Conservation (phyloP, 2,329 filamentous ascomycete species). For the Neopestalotiopsis clavispora region DNA sequence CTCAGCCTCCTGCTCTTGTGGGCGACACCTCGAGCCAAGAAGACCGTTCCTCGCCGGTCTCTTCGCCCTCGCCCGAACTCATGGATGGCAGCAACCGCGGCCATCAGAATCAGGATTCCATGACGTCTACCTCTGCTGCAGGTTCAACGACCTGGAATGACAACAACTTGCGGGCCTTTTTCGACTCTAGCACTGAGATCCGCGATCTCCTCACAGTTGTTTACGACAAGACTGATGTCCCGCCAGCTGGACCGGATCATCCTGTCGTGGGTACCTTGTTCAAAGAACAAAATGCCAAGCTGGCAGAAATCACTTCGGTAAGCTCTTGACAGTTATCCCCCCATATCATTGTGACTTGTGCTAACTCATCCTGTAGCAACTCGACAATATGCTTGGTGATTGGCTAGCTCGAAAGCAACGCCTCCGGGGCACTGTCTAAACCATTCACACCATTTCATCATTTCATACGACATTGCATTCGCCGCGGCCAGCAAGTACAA, state of each 20-base stretch:
- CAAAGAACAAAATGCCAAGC: slow-evolving; percentile 81
- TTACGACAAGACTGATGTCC: slow-evolving; percentile 86
- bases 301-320: slow-evolving; percentile 84
- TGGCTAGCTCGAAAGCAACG: slow-evolving; percentile 78
- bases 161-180: slow-evolving; percentile 81
- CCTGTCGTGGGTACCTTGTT: slow-evolving; percentile 82
- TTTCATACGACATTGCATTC: slow-evolving; percentile 17
- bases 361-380: slow-evolving; percentile 56
- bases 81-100: slow-evolving; percentile 52
- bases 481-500: slow-evolving; percentile 22
- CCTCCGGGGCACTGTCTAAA: slow-evolving; percentile 54
- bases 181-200: slow-evolving; percentile 88
- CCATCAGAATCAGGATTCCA: slow-evolving; percentile 51
- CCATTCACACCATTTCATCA: slow-evolving; percentile 4
- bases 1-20: slow-evolving; percentile 69
- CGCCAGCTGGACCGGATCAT: slow-evolving; percentile 81
- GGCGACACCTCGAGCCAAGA: slow-evolving; percentile 75
- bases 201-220: slow-evolving; percentile 89
- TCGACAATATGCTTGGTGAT: slow-evolving; percentile 85
- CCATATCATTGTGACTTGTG: neutral
- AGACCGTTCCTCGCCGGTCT: slow-evolving; percentile 64
- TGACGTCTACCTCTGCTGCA: slow-evolving; percentile 60
- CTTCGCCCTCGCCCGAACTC: slow-evolving; percentile 68
- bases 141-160: slow-evolving; percentile 82
- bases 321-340: slow-evolving; percentile 35